Evolutionary conservation across 2,329 filamentous ascomycete genomes (phyloP).

Genomic region (Talaromyces sp.): DNA sequence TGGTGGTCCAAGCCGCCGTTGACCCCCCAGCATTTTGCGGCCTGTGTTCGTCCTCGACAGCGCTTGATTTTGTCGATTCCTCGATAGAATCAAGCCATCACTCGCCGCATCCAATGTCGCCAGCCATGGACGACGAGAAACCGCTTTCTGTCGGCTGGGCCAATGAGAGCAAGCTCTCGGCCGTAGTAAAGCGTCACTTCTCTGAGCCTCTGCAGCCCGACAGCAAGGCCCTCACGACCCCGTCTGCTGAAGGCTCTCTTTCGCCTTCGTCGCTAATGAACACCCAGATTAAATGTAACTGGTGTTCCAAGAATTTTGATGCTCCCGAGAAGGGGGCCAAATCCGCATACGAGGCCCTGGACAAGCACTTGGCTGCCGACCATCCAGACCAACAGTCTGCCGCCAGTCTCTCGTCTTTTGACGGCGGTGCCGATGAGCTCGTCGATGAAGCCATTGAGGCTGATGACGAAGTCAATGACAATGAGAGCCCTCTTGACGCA

Average conservation of each 20-base stretch:
- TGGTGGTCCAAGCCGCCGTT: constrained; percentile 1
- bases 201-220: constrained; percentile 29
- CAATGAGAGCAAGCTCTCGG: constrained; percentile 31
- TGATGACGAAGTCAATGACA: constrained; percentile 15
- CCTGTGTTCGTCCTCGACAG: not conserved
- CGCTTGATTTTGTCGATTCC: not conserved
- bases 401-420: constrained; percentile 22
- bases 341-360: constrained; percentile 25
- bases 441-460: constrained; percentile 4
- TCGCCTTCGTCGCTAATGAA: constrained; percentile 25
- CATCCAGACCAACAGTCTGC: constrained; percentile 28
- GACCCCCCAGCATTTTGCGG: not conserved
- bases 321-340: constrained; percentile 18
- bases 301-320: constrained; percentile 33
- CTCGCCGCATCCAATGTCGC: constrained; percentile 17
- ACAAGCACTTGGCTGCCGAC: constrained; percentile 28
- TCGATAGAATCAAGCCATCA: constrained; percentile 21
- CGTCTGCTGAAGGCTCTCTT: constrained; percentile 30
- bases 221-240: constrained; percentile 21
- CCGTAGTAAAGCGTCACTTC: constrained; percentile 32
- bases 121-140: constrained; percentile 27
- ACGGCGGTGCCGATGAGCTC: constrained; percentile 18
- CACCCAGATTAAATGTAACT: constrained; percentile 28
- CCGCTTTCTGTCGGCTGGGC: constrained; percentile 33
- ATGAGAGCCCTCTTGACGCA: constrained; percentile 9